Evolutionary conservation across 2,329 filamentous ascomycete species (phyloP).

Genomic region (Talaromyces atroroseus): DNA sequence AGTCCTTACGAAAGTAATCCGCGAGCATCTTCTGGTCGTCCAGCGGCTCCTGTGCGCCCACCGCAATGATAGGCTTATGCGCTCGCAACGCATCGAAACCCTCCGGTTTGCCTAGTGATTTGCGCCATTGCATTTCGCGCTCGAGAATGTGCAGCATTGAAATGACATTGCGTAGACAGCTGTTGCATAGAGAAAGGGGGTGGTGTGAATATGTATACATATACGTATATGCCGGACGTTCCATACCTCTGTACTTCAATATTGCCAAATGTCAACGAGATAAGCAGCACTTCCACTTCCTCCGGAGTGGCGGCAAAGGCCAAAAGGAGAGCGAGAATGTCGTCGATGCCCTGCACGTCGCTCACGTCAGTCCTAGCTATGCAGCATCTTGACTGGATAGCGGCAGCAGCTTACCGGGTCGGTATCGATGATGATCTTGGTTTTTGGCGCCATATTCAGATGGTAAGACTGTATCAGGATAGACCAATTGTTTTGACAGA

Average conservation of each 20-base stretch:
- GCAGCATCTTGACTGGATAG: no score
- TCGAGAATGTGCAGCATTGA: conserved; percentile 89
- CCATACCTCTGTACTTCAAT: conserved; percentile 72
- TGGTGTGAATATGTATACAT: not conserved
- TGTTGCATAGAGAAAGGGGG: conserved; percentile 35
- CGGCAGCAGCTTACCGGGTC: conserved; percentile 62
- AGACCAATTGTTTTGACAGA: no score
- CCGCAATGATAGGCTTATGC: conserved; percentile 75
- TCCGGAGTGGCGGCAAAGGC: conserved; percentile 75
- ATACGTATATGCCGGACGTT: not conserved
- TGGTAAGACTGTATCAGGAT: no score
- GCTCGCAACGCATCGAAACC: conserved; percentile 69
- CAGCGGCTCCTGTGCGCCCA: conserved; percentile 79
- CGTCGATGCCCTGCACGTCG: conserved; percentile 65
- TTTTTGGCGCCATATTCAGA: conserved; percentile 43
- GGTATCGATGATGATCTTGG: conserved; percentile 89
- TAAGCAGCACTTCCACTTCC: conserved; percentile 76
- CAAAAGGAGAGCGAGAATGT: conserved; percentile 80
- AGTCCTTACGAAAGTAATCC: conserved; percentile 75
- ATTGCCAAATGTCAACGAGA: conserved; percentile 92
- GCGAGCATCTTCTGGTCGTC: conserved; percentile 75
- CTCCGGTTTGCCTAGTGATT: conserved; percentile 57
- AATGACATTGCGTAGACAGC: conserved; percentile 81
- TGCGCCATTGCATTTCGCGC: conserved; percentile 80
- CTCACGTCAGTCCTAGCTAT: not conserved